phyloP scores from a whole-genome alignment of 345 rosid genomes.

The Gossypium bickii region DNA sequence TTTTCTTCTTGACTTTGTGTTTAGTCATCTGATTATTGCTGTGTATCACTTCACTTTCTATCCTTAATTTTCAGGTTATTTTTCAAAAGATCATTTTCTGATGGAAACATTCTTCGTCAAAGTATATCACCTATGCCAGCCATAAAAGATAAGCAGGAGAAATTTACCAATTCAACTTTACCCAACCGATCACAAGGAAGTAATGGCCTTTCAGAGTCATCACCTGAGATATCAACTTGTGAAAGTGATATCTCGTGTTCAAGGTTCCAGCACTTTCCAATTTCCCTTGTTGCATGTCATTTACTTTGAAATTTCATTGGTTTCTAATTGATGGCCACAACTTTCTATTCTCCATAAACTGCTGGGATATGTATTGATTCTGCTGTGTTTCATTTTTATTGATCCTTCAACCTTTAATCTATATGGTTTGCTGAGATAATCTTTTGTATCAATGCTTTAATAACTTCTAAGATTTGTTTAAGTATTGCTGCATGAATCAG shows the following conservation, averaged over 20 bases:
- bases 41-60: not conserved
- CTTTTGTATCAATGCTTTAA: not conserved
- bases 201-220: constrained; percentile 62
- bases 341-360: not conserved
- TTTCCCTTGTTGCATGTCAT: not conserved
- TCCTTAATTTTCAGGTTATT: constrained; percentile 46
- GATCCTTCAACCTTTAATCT: not conserved
- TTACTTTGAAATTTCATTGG: not conserved
- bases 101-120: constrained; percentile 74
- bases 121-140: constrained; percentile 43
- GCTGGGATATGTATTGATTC: not conserved
- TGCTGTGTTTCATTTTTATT: not conserved
- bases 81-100: constrained; percentile 84
- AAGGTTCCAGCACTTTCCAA: constrained; percentile 44
- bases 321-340: not conserved
- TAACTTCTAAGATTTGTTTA: not conserved
- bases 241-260: constrained; percentile 62
- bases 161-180: constrained; percentile 39
- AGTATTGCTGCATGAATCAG: not conserved
- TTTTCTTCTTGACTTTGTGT: not conserved
- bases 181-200: constrained; percentile 41
- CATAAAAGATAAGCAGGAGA: constrained; percentile 39
- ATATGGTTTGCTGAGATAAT: not conserved
- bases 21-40: not conserved
- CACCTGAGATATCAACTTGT: constrained; percentile 85